A percentile compares a stretch with the other conserved stretches of the same genome.
Evolutionary conservation across 352 stramenopile species (phyloP).

Genomic region (Globisporangium sylvaticum): DNA sequence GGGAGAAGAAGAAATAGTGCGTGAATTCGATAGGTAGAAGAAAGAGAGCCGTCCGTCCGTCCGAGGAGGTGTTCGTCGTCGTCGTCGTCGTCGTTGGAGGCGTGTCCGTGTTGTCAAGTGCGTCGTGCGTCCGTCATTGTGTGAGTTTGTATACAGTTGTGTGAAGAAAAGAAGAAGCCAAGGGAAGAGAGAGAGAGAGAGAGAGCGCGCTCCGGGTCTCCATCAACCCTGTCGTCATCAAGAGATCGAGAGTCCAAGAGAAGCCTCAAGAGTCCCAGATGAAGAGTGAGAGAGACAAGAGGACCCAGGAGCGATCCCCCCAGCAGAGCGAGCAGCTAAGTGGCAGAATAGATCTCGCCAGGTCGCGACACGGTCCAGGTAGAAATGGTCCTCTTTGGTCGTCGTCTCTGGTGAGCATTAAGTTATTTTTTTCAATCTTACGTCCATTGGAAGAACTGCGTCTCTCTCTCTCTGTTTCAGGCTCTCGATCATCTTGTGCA

Average conservation of each 20-base stretch:
- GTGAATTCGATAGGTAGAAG: constrained; percentile 8
- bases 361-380: constrained; percentile 1
- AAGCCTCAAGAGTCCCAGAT: background rate
- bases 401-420: constrained; percentile 21
- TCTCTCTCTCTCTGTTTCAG: constrained; percentile 45
- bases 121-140: constrained; percentile 8
- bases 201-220: constrained; percentile 5
- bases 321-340: background rate
- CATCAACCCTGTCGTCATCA: background rate
- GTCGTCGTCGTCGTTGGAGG: constrained; percentile 1
- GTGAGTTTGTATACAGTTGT: constrained; percentile 10
- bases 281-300: background rate
- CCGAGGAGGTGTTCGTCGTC: background rate
- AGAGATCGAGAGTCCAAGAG: background rate
- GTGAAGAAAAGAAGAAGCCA: constrained; percentile 5
- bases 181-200: background rate
- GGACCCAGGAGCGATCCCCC: constrained; percentile 6
- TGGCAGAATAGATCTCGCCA: constrained; percentile 10
- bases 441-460: constrained; percentile 50
- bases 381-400: constrained; percentile 4
- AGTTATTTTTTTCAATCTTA: constrained; percentile 34
- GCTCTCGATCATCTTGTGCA: constrained; percentile 31
- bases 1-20: constrained; percentile 5
- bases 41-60: background rate
- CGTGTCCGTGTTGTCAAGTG: constrained; percentile 11